Evolutionary conservation across 208 protist species (phyloP).

Genomic region (Trichomonas tenax): DNA sequence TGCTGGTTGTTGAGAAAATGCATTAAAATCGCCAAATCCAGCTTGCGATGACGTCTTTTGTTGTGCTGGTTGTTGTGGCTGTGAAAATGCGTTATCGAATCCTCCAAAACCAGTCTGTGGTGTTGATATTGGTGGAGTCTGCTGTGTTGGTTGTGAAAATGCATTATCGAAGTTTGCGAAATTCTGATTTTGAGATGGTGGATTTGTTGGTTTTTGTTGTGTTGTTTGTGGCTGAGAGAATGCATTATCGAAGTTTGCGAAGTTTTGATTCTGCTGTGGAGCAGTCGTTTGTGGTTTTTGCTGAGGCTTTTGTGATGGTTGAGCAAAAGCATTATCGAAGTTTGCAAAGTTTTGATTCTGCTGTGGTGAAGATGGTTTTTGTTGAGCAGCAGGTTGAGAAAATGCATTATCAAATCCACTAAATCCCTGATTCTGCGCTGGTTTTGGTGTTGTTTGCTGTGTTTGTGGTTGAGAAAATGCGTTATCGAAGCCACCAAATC

Average conservation of each 20-base stretch:
- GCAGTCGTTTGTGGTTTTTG: not conserved
- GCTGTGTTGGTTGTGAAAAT: not conserved
- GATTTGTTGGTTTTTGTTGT: not conserved
- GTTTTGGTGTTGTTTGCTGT: too few species aligned
- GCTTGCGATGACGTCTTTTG: not conserved
- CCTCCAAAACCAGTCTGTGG: not conserved
- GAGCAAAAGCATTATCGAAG: not conserved
- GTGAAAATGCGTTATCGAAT: not conserved
- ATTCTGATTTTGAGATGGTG: not conserved
- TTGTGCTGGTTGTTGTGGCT: not conserved
- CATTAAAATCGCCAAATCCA: not conserved
- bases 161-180: not conserved
- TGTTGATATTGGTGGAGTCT: not conserved
- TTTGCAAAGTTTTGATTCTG: not conserved
- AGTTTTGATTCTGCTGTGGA: not conserved
- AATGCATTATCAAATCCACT: not conserved
- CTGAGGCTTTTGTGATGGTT: not conserved
- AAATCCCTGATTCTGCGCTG: not conserved
- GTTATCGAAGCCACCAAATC: not conserved
- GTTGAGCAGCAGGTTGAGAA: not conserved
- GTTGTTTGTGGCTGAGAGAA: not conserved
- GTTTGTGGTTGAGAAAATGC: not conserved
- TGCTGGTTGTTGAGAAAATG: not conserved
- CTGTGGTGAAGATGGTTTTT: not conserved
- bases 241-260: not conserved